Base-by-base conservation (phyloP, 192 early-diverging fungal genomes). In the Diversispora eburnea region DNA sequence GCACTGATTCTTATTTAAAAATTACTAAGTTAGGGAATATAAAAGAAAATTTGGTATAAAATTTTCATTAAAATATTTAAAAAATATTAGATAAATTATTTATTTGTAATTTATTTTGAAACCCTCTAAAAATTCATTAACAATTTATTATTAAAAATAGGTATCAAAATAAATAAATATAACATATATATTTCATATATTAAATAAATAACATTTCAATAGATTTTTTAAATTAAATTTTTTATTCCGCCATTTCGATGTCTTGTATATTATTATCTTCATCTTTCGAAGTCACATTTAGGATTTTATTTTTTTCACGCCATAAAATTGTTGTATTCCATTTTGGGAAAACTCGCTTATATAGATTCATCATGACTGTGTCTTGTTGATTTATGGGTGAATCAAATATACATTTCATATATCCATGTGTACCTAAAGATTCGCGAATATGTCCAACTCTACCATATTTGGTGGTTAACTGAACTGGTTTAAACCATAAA, bases 331-430 rank as follows among this genome's bases (percentile, higher is more conserved):
- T 72, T n/a, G 95, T 96, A 72, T 82, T 92, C 97, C 95, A 97
- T 83, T 96, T 97, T 71, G 97, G 97, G 79, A 93, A 98, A 55
- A 97, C 87, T 54, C 97, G 87, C 85, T 99, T 97, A 83, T 95
- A 99, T 70, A 99, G 83, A 72, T 90, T 90, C 93, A 99, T 93
- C 89, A 92, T 95, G 41, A 98, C 84, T 0, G 95, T 96, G 82
- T 99, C 97, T 77, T 95, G 92, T 78, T 93, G 93, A 70, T 88
- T 94, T 72, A 97, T 79, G 51, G 88, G 87, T 45, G 92, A 91
- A 76, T 98, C 92, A 83, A 97, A 95, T 59, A 90, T 78, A 76
- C 92, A 93, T 83, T 95, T 95, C 93, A 95, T 95, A 80, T 98
- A 96, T 20, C 97, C 97, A 76, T 98, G 96, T 4, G 95, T 99